Evolutionary conservation across 1,139 yeast species (phyloP), one percentile per base, ranked within the genome.

Genomic region (Arxiozyma slooffiae): DNA sequence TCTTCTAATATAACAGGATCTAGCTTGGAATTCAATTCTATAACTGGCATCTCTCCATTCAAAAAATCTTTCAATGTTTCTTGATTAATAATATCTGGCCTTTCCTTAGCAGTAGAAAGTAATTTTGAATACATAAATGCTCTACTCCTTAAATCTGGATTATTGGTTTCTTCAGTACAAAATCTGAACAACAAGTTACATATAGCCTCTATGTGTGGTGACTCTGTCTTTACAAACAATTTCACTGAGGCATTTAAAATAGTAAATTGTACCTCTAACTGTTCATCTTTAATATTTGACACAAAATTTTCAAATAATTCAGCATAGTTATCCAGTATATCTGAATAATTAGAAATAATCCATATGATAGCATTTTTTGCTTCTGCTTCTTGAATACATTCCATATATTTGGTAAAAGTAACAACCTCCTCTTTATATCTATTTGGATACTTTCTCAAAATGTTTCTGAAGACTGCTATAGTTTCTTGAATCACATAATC

Each of bases 81-180:
- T 40, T 53, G 49, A n/a, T 56, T 53, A n/a, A 61, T 14, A 3
- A 44, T 3, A 22, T 42, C 42, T 8, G 37, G 30, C 9, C 48
- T 43, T 23, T 48, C 50, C 17, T 55, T 60, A 0, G 70, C 66
- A 0, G 81, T 64, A 0, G 94, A 79, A 8, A 90, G 69, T 30
- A 89, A 66, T 50, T 96, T 74, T 95, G 95, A 86, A 66, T 90
- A 90, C 69, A 88, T 81, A 62, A 73, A 85, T 0, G 94, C 96
- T 45, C 96, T 70, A 57, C 87, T 95, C 55, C 97, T 75, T 17
- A 89, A 70, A 67, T 90, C 97, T 0, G 97, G 96, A 59, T 81
- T 73, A 56, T 82, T 82, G 0, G 76, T 73, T 21, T 82, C 85
- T 58, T 87, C 95, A 0, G 95, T 85, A 4, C 90, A 86, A 70